These are phyloP conservation scores for Calocybe indica DNA, from an alignment of 768 basidiomycete genomes.

Conservation along the genomic window DNA sequence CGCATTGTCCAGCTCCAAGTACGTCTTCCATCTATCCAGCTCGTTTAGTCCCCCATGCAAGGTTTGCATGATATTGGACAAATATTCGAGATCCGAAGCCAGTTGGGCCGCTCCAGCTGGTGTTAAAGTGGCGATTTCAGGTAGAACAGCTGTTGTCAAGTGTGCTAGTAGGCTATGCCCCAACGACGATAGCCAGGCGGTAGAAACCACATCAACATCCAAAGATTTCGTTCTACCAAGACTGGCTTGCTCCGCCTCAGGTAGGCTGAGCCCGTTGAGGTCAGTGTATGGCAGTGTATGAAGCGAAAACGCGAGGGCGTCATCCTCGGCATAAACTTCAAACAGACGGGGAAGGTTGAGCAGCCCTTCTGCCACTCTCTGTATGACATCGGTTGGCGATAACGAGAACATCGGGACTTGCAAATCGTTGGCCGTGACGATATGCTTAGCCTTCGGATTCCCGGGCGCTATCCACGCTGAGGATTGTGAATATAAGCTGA, in stretches of 20 bases:
- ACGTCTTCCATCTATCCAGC: constrained; percentile 75
- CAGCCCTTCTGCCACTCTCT: constrained; percentile 89
- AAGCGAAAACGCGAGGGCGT: constrained; percentile 83
- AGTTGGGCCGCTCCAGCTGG: constrained; percentile 76
- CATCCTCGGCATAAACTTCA: constrained; percentile 91
- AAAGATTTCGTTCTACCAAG: constrained; percentile 28
- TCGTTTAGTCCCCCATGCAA: constrained; percentile 84
- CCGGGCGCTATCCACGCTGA: constrained; percentile 57
- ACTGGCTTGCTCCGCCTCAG: constrained; percentile 22
- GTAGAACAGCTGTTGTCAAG: constrained; percentile 65
- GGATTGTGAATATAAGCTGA: constrained; percentile 63
- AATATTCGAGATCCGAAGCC: constrained; percentile 79
- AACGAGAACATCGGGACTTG: constrained; percentile 89
- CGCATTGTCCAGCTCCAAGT: constrained; percentile 55
- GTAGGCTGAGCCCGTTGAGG: constrained; percentile 20
- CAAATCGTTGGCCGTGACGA: constrained; percentile 45
- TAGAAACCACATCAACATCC: constrained; percentile 76
- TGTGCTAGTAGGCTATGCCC: constrained; percentile 73
- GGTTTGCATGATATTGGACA: constrained; percentile 85
- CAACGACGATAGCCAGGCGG: constrained; percentile 91
- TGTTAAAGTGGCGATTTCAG: constrained; percentile 60
- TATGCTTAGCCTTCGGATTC: constrained; percentile 41
- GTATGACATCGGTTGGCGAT: constrained; percentile 83
- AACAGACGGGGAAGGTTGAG: constrained; percentile 90
- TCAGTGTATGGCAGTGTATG: constrained; percentile 74